These are phyloP conservation scores for Talaromyces funiculosus DNA, from an alignment of 2,329 filamentous ascomycete species.

Conservation along the genomic window DNA sequence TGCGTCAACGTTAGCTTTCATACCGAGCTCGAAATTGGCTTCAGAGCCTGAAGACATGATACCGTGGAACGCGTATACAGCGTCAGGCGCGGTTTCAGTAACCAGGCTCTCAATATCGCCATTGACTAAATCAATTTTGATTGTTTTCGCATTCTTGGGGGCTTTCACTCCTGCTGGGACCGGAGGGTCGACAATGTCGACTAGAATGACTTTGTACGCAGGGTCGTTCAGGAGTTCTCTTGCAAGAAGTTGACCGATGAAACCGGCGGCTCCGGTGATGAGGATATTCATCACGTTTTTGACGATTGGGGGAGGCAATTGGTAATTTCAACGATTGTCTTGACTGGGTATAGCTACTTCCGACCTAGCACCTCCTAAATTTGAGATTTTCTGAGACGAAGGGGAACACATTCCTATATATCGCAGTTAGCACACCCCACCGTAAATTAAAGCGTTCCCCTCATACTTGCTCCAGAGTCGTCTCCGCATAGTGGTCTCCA, in stretches of 20 bases:
- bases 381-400: too few relatives aligned
- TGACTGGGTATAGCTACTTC: conserved; percentile 50
- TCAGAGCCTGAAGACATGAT: conserved; percentile 63
- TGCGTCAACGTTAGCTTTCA: conserved; percentile 57
- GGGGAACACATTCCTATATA: not conserved
- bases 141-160: conserved; percentile 46
- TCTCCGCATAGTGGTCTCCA: conserved; percentile 1
- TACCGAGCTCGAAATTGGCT: conserved; percentile 54
- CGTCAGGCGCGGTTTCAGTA: conserved; percentile 43
- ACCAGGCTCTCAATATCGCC: conserved; percentile 27
- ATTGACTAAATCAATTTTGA: conserved; percentile 51
- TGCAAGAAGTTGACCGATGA: conserved; percentile 59
- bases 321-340: conserved; percentile 59
- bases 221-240: conserved; percentile 49
- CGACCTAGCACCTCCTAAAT: conserved; percentile 25
- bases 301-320: conserved; percentile 37
- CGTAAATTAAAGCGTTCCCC: not conserved
- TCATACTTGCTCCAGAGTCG: not conserved
- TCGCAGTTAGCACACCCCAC: not conserved
- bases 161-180: conserved; percentile 46
- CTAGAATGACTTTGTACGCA: conserved; percentile 48
- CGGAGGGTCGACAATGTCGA: conserved; percentile 52
- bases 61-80: conserved; percentile 59
- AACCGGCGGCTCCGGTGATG: conserved; percentile 60
- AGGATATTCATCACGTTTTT: conserved; percentile 44